These are phyloP conservation scores for Calonectria honghensis DNA, from an alignment of 2,329 filamentous ascomycete genomes.

Conservation along the genomic window DNA sequence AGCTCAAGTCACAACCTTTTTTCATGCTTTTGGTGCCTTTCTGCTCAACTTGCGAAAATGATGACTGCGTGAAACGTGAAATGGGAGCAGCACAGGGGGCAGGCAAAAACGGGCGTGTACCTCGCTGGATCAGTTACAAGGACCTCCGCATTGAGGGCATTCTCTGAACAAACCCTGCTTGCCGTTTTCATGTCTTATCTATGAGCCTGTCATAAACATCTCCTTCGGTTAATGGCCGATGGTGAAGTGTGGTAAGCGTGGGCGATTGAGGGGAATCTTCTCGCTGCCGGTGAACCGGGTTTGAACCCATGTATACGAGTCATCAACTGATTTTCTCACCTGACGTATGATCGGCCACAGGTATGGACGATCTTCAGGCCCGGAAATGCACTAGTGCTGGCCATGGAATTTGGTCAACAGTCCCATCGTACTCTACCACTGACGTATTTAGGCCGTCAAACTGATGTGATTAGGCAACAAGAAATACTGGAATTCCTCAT, in stretches of 20 bases:
- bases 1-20: not conserved
- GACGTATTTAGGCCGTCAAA: not conserved
- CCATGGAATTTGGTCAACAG: conserved; percentile 12
- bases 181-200: not conserved
- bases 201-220: not conserved
- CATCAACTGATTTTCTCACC: not conserved
- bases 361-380: not conserved
- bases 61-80: not conserved
- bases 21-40: too few species aligned
- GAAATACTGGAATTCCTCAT: not conserved
- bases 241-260: not conserved
- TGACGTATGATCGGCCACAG: not conserved
- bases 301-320: not conserved
- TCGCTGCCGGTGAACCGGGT: not conserved
- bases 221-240: not conserved
- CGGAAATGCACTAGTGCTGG: not conserved
- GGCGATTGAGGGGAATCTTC: not conserved
- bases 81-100: too few species aligned
- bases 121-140: too few species aligned
- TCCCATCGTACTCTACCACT: not conserved
- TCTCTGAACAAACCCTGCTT: not conserved
- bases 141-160: not conserved
- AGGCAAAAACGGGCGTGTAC: not conserved
- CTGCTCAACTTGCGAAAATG: not conserved
- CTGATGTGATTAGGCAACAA: not conserved